Conservation (phyloP, 2,329 filamentous ascomycete species). For the Stachybotrys chlorohalonatus region DNA sequence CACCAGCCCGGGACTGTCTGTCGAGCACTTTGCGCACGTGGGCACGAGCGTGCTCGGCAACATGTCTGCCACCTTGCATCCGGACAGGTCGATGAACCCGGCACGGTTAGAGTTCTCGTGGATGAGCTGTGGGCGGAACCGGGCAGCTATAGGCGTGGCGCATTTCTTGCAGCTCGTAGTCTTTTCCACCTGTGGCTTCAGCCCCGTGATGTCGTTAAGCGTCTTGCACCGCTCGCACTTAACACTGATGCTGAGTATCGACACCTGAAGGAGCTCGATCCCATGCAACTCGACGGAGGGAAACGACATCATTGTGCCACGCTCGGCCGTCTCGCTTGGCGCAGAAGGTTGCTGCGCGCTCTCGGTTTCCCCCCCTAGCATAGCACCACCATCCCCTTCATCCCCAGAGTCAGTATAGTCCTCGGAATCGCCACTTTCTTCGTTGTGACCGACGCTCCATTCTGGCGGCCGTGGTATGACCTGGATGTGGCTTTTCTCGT, state of each 20-base stretch:
- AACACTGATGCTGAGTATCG: constrained; percentile 56
- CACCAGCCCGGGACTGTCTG: constrained; percentile 55
- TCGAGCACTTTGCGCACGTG: constrained; percentile 70
- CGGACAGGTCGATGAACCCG: constrained; percentile 68
- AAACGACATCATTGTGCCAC: constrained; percentile 70
- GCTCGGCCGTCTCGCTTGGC: constrained; percentile 35
- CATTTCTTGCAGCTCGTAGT: constrained; percentile 50
- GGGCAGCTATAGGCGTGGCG: constrained; percentile 38
- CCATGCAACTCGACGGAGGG: constrained; percentile 68
- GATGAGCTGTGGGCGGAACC: constrained; percentile 59
- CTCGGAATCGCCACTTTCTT: constrained; percentile 35
- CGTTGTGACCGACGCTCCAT: constrained; percentile 42
- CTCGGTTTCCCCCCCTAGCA: constrained; percentile 20
- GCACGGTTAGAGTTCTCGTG: constrained; percentile 66
- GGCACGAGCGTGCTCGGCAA: constrained; percentile 72
- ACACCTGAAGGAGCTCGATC: constrained; percentile 66
- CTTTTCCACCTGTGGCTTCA: constrained; percentile 48
- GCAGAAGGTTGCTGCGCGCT: constrained; percentile 2
- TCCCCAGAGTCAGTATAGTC: constrained; percentile 36
- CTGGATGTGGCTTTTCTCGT: constrained; percentile 55
- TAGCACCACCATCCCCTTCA: constrained; percentile 32
- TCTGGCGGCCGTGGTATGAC: constrained; percentile 70
- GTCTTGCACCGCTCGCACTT: constrained; percentile 78
- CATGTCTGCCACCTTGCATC: constrained; percentile 67
- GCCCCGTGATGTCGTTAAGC: constrained; percentile 56